Percentiles rank a stretch among this genome's conserved stretches.
phyloP scores from a whole-genome alignment of 2,329 filamentous ascomycete genomes.

The Thelonectria blattea region DNA sequence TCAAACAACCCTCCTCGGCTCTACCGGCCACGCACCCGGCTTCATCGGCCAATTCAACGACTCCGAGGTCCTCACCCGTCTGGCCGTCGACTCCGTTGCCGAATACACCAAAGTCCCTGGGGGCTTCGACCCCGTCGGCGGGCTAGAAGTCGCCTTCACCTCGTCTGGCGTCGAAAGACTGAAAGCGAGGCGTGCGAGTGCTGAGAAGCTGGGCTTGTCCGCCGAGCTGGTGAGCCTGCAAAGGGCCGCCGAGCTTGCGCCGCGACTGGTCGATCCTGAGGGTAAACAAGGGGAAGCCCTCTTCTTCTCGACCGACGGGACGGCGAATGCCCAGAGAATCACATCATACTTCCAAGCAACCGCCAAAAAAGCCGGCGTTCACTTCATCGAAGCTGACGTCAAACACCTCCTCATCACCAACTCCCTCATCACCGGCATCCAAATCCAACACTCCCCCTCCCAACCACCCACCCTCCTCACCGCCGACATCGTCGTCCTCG shows the following conservation, averaged over 20 bases:
- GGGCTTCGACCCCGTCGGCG: slow-evolving; percentile 31
- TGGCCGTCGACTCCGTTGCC: slow-evolving; percentile 30
- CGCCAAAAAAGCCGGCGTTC: slow-evolving; percentile 18
- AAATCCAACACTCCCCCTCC: background rate
- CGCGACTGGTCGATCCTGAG: slow-evolving; percentile 23
- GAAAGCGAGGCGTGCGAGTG: slow-evolving; percentile 13
- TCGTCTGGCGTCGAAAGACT: slow-evolving; percentile 15
- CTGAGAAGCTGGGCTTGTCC: slow-evolving; percentile 16
- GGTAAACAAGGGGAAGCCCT: slow-evolving; percentile 16
- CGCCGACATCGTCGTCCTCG: slow-evolving; percentile 31
- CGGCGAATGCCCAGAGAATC: slow-evolving; percentile 27
- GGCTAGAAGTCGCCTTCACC: slow-evolving; percentile 30
- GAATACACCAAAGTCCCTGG: slow-evolving; percentile 32
- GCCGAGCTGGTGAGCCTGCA: slow-evolving; percentile 20
- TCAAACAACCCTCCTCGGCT: slow-evolving; percentile 20
- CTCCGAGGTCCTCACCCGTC: slow-evolving; percentile 28
- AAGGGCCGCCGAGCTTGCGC: slow-evolving; percentile 22
- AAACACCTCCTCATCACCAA: slow-evolving; percentile 4
- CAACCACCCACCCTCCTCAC: slow-evolving; percentile 2
- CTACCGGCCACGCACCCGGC: slow-evolving; percentile 30
- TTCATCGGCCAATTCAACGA: slow-evolving; percentile 37
- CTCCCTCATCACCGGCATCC: slow-evolving; percentile 17
- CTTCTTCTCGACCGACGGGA: slow-evolving; percentile 29
- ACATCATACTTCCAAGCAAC: slow-evolving; percentile 27
- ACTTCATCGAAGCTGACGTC: slow-evolving; percentile 21